Percentiles rank a stretch among this genome's conserved stretches.
phyloP scores from a whole-genome alignment of 1,139 yeast genomes.

The Debaryomycetaceae sp. region DNA sequence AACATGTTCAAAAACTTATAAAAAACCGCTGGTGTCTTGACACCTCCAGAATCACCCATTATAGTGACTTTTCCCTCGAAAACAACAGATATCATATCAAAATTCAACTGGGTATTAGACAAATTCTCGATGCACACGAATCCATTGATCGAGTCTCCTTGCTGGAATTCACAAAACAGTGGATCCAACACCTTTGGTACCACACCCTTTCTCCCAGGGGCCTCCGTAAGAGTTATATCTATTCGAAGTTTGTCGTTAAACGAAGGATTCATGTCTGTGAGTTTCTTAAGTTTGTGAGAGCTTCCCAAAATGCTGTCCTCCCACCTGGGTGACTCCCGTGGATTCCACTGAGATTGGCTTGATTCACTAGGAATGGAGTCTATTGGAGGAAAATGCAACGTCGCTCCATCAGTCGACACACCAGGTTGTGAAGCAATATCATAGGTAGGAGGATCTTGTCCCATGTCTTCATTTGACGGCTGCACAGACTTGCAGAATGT shows the following conservation, averaged over 20 bases:
- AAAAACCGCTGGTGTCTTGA: constrained; percentile 11
- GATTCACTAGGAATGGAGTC: background rate
- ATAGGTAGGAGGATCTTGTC: constrained; percentile 8
- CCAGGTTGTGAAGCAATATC: constrained; percentile 4
- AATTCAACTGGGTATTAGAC: constrained; percentile 24
- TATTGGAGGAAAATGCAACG: background rate
- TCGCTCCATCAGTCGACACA: background rate
- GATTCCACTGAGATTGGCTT: constrained; percentile 1
- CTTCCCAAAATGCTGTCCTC: constrained; percentile 39
- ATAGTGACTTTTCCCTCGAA: constrained; percentile 35
- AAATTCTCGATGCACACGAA: constrained; percentile 28
- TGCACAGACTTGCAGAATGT: constrained; percentile 3
- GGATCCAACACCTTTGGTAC: constrained; percentile 32
- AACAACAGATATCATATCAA: constrained; percentile 41
- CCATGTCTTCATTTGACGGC: constrained; percentile 2
- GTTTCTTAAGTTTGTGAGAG: constrained; percentile 31
- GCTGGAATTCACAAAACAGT: constrained; percentile 32
- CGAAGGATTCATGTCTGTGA: constrained; percentile 26
- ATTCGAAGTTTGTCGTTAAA: constrained; percentile 26
- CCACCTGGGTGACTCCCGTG: constrained; percentile 30
- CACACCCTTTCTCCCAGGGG: constrained; percentile 28
- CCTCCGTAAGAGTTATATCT: constrained; percentile 31
- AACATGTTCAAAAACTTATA: constrained; percentile 40
- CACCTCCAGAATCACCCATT: constrained; percentile 8
- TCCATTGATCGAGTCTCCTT: constrained; percentile 42